Evolutionary conservation across 306 rosid genomes (phyloP), one percentile per base, ranked within the genome.

Genomic region (Dicorynia guianensis): DNA sequence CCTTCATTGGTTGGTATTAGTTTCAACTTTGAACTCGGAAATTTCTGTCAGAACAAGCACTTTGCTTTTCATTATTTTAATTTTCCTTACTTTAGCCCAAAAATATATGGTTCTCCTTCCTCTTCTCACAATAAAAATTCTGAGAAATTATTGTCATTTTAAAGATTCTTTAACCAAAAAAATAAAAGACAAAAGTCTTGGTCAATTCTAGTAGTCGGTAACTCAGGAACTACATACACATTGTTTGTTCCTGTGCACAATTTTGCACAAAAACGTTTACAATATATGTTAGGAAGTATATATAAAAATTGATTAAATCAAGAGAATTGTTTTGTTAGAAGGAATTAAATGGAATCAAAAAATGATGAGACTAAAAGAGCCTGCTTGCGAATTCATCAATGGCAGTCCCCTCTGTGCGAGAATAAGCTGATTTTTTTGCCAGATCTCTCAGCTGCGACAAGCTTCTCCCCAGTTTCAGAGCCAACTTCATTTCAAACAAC

Each of bases 401-500:
- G 14, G 47, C 49, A 18, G n/a, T 15, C 48, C 78, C 77, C 6
- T 80, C 68, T 3, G 1, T 6, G 7, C 74, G 76, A 11, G 56
- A 80, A 9, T 72, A 78, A 55, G 80, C 72, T 6, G 85, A 81
- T 36, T 75, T 77, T 0, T 44, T 15, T 3, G 76, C 85, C 44
- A 87, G 74, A 35, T 78, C 70, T 52, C 85, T 82, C 4, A 87
- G 78, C 74, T 87, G 85, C 1, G 85, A 77, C 67, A 80, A 72
- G 78, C 79, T 87, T 75, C 91, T 82, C 19, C 91, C 91, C 65
- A 87, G 58, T 56, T 50, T 44, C 81, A 87, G 35, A 18, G 91
- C 91, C 55, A 82, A 63, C 77, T 85, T 85, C 80, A 62, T 78
- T 33, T 87, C 88, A 17, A 91, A 82, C 12, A 86, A 2, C 14